Evolutionary conservation across 2,329 filamentous ascomycete genomes (phyloP), one percentile per base, ranked within the genome.

Genomic region (Fusarium citri): DNA sequence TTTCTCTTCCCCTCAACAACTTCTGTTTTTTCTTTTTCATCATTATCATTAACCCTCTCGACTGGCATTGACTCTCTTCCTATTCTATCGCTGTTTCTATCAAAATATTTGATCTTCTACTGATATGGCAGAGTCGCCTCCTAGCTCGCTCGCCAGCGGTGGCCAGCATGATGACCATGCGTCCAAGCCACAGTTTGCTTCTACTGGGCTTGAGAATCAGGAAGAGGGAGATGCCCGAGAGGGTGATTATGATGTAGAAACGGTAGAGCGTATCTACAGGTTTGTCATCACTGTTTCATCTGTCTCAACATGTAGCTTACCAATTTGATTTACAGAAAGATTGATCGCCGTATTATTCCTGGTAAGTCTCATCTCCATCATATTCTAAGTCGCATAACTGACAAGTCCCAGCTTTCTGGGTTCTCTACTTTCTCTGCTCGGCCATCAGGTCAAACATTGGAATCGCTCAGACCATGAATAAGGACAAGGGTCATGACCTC

Each of bases 391-490:
- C 15, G 16, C 23, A 10, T n/a, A 16, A 12, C 71, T 72, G 15
- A 72, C 41, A 16, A 49, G 10, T 43, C n/a, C 23, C 66, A 86
- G 93, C 94, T 30, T 95, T 97, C 80, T 97, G 94, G 94, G 80
- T 91, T 18, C 86, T 97, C 18, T 97, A 97, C 82, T 97, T 97
- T 78, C 87, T 97, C 69, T 96, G 93, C 84, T 96, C 94, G 0
- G 94, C 93, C 65, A 96, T 97, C 75, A 90, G 94, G 55, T 96
- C 93, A 75, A 97, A 97, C 80, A 93, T 97, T 71, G 94, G 94
- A 66, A 89, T 97, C 72, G 92, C 94, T n/a, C 93, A 97, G 82
- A 97, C 94, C 3, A 97, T 97, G 94, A 97, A 97, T 81, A 81
- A 80, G 30, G 81, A 86, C 20, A 81, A 86, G 43, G 86, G 87